A percentile compares a stretch with the other conserved stretches of the same genome.
Evolutionary conservation across 805 yeast genomes (phyloP).

Genomic region (Lachancea nothofagi): DNA sequence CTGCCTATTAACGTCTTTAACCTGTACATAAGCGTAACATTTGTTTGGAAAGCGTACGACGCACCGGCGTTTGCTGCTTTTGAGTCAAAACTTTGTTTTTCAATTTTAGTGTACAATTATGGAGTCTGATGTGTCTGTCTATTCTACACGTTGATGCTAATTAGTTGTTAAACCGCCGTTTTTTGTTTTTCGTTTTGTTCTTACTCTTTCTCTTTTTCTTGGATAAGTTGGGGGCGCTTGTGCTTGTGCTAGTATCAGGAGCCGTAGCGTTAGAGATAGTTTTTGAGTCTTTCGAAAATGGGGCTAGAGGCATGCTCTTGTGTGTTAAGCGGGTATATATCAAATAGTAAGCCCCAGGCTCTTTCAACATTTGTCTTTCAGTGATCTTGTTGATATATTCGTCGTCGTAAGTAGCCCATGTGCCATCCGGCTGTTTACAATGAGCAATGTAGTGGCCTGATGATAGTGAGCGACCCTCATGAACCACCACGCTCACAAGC

Average conservation of each 20-base stretch:
- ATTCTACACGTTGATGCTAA: conserved; percentile 5
- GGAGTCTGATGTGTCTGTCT: conserved; percentile 1
- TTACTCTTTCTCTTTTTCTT: conserved; percentile 25
- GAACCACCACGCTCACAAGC: conserved; percentile 79
- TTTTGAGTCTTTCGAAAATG: background rate
- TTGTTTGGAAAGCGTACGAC: too few species aligned
- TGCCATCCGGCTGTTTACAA: conserved; percentile 85
- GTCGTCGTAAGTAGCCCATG: conserved; percentile 94
- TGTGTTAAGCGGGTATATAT: conserved; percentile 75
- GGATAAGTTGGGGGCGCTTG: conserved; percentile 3
- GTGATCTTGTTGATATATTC: conserved; percentile 73
- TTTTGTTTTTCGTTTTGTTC: conserved; percentile 24
- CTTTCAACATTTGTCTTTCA: conserved; percentile 69
- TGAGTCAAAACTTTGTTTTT: background rate
- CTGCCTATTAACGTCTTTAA: too few species aligned
- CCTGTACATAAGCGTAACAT: too few species aligned
- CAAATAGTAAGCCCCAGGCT: conserved; percentile 86
- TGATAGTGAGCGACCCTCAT: conserved; percentile 87
- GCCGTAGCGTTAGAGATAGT: background rate
- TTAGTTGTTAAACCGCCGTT: conserved; percentile 25
- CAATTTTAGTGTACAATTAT: conserved; percentile 4
- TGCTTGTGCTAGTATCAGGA: background rate
- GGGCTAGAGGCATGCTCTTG: conserved; percentile 31
- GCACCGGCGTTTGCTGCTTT: too few species aligned
- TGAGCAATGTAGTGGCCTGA: conserved; percentile 92